phyloP scores from a whole-genome alignment of 1,284 basidiomycete species.

The Sanghuangporus sanghuang region DNA sequence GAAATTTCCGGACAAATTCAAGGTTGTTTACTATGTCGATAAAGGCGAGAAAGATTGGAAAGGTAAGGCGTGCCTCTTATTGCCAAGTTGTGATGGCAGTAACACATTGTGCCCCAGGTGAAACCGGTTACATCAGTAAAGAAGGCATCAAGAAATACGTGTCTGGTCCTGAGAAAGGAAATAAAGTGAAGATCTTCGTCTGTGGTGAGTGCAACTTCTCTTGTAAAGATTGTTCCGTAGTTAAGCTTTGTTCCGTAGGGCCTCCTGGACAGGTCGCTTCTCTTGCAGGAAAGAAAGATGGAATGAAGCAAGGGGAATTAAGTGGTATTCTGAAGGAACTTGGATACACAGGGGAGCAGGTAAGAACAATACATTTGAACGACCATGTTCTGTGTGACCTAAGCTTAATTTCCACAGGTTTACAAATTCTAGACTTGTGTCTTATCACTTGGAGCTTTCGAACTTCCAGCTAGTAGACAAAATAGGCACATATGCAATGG shows the following conservation, averaged over 20 bases:
- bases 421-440: conserved; percentile 49
- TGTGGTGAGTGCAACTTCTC: conserved; percentile 52
- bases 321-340: conserved; percentile 82
- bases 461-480: neutral
- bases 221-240: neutral
- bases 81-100: neutral
- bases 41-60: conserved; percentile 69
- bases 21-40: conserved; percentile 86
- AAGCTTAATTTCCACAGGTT: conserved; percentile 32
- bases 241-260: conserved; percentile 35
- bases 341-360: conserved; percentile 82
- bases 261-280: conserved; percentile 84
- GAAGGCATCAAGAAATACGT: conserved; percentile 74
- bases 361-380: conserved; percentile 26
- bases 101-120: conserved; percentile 33
- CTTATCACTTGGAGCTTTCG: neutral
- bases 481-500: neutral
- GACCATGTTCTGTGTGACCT: neutral
- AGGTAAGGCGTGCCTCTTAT: conserved; percentile 38
- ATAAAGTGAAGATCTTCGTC: conserved; percentile 86
- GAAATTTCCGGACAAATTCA: conserved; percentile 66
- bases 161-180: conserved; percentile 58
- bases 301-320: conserved; percentile 81
- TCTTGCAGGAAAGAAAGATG: conserved; percentile 74
- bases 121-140: conserved; percentile 66